Evolutionary conservation across 148 eudicot genomes (phyloP).

Genomic region (Vaccinium vitisidaea): DNA sequence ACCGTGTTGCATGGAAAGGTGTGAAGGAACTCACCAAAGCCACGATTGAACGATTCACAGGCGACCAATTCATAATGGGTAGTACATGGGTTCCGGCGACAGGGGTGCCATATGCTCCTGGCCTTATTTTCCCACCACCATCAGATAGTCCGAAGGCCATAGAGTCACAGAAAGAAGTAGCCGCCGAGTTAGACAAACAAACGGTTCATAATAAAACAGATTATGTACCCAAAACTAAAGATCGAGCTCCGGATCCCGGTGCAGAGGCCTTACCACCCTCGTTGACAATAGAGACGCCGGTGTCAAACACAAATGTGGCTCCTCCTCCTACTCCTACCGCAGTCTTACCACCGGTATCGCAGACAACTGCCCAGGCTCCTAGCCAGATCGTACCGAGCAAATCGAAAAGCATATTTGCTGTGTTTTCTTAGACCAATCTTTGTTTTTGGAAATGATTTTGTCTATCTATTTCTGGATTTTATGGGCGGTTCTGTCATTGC

Average conservation of each 20-base stretch:
- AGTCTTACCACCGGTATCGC: background rate
- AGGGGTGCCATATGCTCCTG: slow-evolving; percentile 24
- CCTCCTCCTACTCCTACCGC: background rate
- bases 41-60: slow-evolving; percentile 22
- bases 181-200: background rate
- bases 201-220: background rate
- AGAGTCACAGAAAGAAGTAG: background rate
- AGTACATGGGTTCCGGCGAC: slow-evolving; percentile 24
- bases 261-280: background rate
- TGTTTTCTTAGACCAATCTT: background rate
- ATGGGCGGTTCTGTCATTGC: background rate
- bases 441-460: background rate
- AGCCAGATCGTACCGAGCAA: background rate
- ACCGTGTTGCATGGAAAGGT: slow-evolving; percentile 51
- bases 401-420: background rate
- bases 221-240: background rate
- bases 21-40: slow-evolving; percentile 22
- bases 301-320: background rate
- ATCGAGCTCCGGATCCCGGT: no score
- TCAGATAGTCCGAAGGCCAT: background rate
- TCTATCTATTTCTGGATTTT: background rate
- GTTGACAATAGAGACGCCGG: background rate
- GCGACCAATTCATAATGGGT: slow-evolving; percentile 20
- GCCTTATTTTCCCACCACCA: slow-evolving; percentile 27
- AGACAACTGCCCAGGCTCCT: slow-evolving; percentile 1